Evolutionary conservation across 345 rosid species (phyloP), one percentile per base, ranked within the genome.

Genomic region (Salix purpurea): DNA sequence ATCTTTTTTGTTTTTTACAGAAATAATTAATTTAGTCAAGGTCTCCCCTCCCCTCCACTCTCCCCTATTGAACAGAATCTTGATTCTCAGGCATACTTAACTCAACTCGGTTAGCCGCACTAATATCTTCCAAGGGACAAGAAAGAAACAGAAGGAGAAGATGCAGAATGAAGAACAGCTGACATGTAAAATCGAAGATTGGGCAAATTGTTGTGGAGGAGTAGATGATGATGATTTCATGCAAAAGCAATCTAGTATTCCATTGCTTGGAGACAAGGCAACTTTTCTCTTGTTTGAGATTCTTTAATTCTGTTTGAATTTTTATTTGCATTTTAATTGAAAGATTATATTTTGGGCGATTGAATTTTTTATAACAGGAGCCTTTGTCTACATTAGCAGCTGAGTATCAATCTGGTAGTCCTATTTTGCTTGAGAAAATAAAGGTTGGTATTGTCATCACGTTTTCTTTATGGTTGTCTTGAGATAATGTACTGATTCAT

Each of bases 261-360:
- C 95, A 8, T 93, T 88, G 70, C 92, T 96, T 28, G 97, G 94
- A 61, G 95, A 96, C 73, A 96, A 93, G 97, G 98, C 79, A 78
- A 14, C 6, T 46, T 48, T 11, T 26, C n/a, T 65, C 12, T 48
- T 4, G 4, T 30, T 37, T 54, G 12, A 7, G 18, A 36, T 34
- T 13, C 8, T 26, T 60, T 9, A 77, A 14, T 65, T 70, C 26
- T 72, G 37, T 70, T 30, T 28, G 16, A 54, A 13, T 11, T 9
- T 68, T 15, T 39, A 13, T 30, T 70, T 71, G 2, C 28, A 12
- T 65, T 39, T 37, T 9, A 61, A 9, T 13, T 6, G 44, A 11
- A 21, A 11, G 62, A 24, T 21, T 66, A 2, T 46, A 40, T 58
- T n/a, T 58, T 10, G 28, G 64, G 64, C 11, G 28, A 58, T 58